Evolutionary conservation across 805 yeast genomes (phyloP).

Genomic region (Schwanniomyces vanrijiae): DNA sequence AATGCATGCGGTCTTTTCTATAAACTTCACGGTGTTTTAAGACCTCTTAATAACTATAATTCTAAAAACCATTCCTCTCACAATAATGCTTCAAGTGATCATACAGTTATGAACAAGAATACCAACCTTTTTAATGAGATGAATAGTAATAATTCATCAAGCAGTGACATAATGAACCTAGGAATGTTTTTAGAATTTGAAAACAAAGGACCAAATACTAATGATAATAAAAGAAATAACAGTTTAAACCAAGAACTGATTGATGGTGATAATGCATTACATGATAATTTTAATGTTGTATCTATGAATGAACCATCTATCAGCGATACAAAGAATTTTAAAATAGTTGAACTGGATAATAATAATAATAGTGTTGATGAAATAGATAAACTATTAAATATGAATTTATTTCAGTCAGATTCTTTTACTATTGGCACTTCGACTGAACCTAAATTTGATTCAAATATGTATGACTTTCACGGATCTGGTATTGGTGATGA

Average conservation of each 20-base stretch:
- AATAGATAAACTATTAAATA: constrained; percentile 38
- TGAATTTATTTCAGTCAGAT: constrained; percentile 39
- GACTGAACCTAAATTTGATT: constrained; percentile 3
- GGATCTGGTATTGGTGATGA: constrained; percentile 30
- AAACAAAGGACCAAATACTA: not conserved
- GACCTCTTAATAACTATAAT: constrained; percentile 31
- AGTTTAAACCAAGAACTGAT: not conserved
- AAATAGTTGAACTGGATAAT: not conserved
- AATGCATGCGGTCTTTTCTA: constrained; percentile 48
- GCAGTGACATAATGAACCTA: constrained; percentile 4
- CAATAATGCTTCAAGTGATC: constrained; percentile 14
- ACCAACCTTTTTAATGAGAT: constrained; percentile 22
- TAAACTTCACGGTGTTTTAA: constrained; percentile 44
- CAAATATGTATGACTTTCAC: constrained; percentile 5
- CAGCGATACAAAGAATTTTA: not conserved
- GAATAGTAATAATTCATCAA: constrained; percentile 6
- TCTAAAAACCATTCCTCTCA: not conserved
- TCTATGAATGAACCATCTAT: not conserved
- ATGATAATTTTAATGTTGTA: not conserved
- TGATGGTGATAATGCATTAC: not conserved
- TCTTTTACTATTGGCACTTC: constrained; percentile 23
- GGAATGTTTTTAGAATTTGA: constrained; percentile 1
- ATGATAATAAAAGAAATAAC: not conserved
- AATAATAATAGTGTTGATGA: constrained; percentile 28
- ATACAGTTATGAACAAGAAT: constrained; percentile 22